Conservation (phyloP, 2,329 filamentous ascomycete genomes). For the Hymenoscyphus infarciens region DNA sequence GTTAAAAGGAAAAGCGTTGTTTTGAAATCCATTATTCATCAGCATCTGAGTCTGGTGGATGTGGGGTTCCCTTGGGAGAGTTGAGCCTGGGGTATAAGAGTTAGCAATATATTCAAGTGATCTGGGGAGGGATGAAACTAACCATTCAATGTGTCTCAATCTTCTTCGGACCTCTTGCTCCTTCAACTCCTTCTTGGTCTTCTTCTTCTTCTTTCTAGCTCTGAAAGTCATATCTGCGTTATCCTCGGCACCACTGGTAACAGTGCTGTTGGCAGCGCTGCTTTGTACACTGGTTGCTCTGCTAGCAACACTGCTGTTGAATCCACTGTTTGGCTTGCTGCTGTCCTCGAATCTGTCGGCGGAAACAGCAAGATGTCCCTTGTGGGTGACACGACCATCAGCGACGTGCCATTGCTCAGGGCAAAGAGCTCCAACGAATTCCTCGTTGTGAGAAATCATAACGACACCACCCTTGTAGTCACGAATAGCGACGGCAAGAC, state of each 20-base stretch:
- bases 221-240: constrained; percentile 82
- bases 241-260: constrained; percentile 82
- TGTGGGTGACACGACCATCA: constrained; percentile 81
- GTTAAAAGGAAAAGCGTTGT: background rate
- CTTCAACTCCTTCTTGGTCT: constrained; percentile 94
- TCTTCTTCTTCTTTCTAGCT: constrained; percentile 94
- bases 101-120: constrained; percentile 40
- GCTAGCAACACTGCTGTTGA: constrained; percentile 56
- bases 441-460: constrained; percentile 99
- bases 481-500: constrained; percentile 93
- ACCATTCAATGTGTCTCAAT: constrained; percentile 79
- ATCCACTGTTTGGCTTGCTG: constrained; percentile 52
- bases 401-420: constrained; percentile 95
- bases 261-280: constrained; percentile 57
- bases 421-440: constrained; percentile 94
- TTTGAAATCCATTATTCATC: constrained; percentile 23
- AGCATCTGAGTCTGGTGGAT: constrained; percentile 34
- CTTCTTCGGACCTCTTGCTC: constrained; percentile 84
- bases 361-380: constrained; percentile 69
- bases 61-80: constrained; percentile 36
- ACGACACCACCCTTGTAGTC: constrained; percentile 98
- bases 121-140: constrained; percentile 45
- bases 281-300: constrained; percentile 49
- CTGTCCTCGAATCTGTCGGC: constrained; percentile 85
- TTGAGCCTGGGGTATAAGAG: constrained; percentile 27